A percentile compares a stretch with the other conserved stretches of the same genome.
phyloP scores from a whole-genome alignment of 768 basidiomycete genomes.

The Phaeolepiota aurea region DNA sequence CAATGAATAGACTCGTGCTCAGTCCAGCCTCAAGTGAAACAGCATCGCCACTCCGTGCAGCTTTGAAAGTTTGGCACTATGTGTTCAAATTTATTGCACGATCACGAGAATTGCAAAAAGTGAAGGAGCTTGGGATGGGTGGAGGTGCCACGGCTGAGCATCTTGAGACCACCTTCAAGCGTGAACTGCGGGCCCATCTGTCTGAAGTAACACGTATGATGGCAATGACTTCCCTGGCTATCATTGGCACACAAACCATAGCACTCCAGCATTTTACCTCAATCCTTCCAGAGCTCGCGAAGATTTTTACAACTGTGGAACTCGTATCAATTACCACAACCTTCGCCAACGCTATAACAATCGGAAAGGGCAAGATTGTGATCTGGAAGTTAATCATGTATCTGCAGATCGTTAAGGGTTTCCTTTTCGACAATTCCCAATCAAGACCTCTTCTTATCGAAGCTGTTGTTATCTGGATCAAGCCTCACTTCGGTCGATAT shows the following conservation, averaged over 20 bases:
- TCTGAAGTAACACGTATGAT: slow-evolving; percentile 84
- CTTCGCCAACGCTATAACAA: slow-evolving; percentile 78
- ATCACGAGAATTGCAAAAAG: slow-evolving; percentile 83
- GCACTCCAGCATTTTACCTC: slow-evolving; percentile 91
- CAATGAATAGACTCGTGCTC: slow-evolving; percentile 75
- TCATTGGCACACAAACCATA: slow-evolving; percentile 94
- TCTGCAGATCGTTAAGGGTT: slow-evolving; percentile 82
- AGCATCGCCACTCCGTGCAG: slow-evolving; percentile 74
- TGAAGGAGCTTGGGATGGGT: slow-evolving; percentile 70
- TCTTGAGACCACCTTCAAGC: slow-evolving; percentile 77
- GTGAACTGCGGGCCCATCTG: slow-evolving; percentile 72
- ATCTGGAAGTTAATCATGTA: slow-evolving; percentile 95
- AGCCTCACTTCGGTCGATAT: slow-evolving; percentile 88
- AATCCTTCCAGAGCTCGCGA: slow-evolving; percentile 79
- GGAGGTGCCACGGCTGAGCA: slow-evolving; percentile 81
- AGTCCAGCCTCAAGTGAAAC: slow-evolving; percentile 66
- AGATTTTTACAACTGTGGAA: slow-evolving; percentile 75
- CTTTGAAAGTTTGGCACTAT: slow-evolving; percentile 95
- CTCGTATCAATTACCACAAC: slow-evolving; percentile 80
- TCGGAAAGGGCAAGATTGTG: slow-evolving; percentile 77
- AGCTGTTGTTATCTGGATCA: slow-evolving; percentile 87
- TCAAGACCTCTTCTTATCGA: slow-evolving; percentile 79
- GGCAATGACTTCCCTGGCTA: slow-evolving; percentile 66
- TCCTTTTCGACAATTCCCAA: slow-evolving; percentile 77
- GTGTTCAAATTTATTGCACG: slow-evolving; percentile 92